These are phyloP conservation scores for Halenospora varia DNA, from an alignment of 495 filamentous ascomycete species.

Conservation along the genomic window DNA sequence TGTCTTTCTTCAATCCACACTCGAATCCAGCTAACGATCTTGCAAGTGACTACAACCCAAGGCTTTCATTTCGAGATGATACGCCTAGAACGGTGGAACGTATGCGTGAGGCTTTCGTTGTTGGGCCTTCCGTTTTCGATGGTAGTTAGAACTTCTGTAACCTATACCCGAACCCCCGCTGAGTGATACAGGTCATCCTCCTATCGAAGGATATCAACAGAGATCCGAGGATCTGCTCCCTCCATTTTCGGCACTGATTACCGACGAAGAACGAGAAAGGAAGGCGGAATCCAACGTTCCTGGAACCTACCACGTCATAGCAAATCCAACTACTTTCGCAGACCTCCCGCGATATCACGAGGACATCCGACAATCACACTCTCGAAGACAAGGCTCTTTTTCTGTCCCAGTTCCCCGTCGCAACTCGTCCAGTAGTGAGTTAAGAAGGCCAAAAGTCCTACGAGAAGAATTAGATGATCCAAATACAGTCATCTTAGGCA, in stretches of 20 bases:
- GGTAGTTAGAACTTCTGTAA: slow-evolving; percentile 33
- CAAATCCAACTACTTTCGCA: slow-evolving; percentile 52
- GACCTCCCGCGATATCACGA: slow-evolving; percentile 49
- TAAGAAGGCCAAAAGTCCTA: background rate
- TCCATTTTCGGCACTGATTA: slow-evolving; percentile 49
- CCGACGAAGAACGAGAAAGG: slow-evolving; percentile 56
- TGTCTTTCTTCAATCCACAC: background rate
- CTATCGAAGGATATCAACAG: slow-evolving; percentile 29
- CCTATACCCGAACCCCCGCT: background rate
- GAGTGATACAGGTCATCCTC: slow-evolving; percentile 27
- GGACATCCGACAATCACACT: slow-evolving; percentile 6
- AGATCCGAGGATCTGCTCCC: slow-evolving; percentile 36
- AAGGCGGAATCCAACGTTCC: slow-evolving; percentile 50
- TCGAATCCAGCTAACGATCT: background rate
- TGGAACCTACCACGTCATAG: slow-evolving; percentile 54
- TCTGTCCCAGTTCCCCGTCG: too few species aligned
- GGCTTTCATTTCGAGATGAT: slow-evolving; percentile 52
- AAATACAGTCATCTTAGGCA: slow-evolving; percentile 43
- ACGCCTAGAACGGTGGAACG: slow-evolving; percentile 51
- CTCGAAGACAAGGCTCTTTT: background rate
- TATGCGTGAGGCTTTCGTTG: slow-evolving; percentile 48
- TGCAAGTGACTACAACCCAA: slow-evolving; percentile 54
- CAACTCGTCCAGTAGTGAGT: too few species aligned
- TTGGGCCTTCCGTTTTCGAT: slow-evolving; percentile 50
- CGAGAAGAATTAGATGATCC: slow-evolving; percentile 28